Evolutionary conservation across 768 basidiomycete species (phyloP).

Genomic region (Termitomyces sp.): DNA sequence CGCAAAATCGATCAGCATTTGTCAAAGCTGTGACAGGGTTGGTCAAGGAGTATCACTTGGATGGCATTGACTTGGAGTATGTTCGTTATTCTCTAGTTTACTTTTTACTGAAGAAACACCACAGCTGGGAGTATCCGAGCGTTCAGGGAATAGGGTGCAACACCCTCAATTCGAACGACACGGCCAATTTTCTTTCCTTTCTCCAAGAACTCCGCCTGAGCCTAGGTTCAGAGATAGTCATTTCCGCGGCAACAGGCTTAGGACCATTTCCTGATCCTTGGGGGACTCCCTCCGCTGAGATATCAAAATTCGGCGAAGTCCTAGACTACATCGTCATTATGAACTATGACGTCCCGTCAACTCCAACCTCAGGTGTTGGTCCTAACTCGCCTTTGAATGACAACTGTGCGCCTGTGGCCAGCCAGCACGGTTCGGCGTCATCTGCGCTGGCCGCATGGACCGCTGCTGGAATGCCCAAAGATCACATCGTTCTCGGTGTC

Average conservation of each 20-base stretch:
- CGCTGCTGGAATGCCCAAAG: slow-evolving; percentile 68
- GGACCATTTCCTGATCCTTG: slow-evolving; percentile 60
- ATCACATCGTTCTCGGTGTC: slow-evolving; percentile 77
- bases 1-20: slow-evolving; percentile 54
- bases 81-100: slow-evolving; percentile 20
- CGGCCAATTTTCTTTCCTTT: slow-evolving; percentile 76
- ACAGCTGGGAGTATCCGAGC: slow-evolving; percentile 86
- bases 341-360: slow-evolving; percentile 68
- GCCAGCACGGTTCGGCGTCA: slow-evolving; percentile 71
- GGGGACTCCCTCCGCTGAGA: slow-evolving; percentile 55
- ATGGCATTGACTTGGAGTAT: slow-evolving; percentile 71
- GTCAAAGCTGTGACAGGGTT: slow-evolving; percentile 50
- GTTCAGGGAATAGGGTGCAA: slow-evolving; percentile 71
- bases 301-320: slow-evolving; percentile 60
- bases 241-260: slow-evolving; percentile 70
- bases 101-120: neutral
- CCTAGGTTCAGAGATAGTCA: slow-evolving; percentile 51
- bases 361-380: slow-evolving; percentile 54
- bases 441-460: slow-evolving; percentile 76
- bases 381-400: slow-evolving; percentile 85
- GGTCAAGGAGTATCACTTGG: slow-evolving; percentile 45
- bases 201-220: slow-evolving; percentile 64
- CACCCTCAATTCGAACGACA: slow-evolving; percentile 56
- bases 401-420: slow-evolving; percentile 55
- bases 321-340: slow-evolving; percentile 76